Evolutionary conservation across 176 grass and related monocot genomes (phyloP).

Genomic region (Oryza rufipogon): DNA sequence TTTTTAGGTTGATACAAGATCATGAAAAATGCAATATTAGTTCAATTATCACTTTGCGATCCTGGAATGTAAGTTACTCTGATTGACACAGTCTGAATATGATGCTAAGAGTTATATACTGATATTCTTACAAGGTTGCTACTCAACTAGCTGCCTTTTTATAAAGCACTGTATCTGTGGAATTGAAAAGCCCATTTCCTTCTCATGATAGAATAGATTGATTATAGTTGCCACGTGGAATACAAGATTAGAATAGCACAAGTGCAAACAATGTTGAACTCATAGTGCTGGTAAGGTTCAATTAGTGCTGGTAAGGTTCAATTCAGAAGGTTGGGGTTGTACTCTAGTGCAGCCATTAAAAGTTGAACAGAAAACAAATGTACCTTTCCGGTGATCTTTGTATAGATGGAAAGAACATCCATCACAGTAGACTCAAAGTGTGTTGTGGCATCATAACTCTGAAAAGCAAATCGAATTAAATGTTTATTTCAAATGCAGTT

Average conservation of each 20-base stretch:
- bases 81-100: not conserved
- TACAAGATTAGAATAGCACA: not conserved
- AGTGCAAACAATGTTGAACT: not conserved
- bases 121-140: not conserved
- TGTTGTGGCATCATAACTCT: constrained; percentile 96
- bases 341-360: not conserved
- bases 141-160: not conserved
- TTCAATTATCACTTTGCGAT: not conserved
- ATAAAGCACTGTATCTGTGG: not conserved
- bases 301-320: not conserved
- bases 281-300: no score
- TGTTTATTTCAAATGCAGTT: not conserved
- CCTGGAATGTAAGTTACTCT: not conserved
- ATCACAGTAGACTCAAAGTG: constrained; percentile 94
- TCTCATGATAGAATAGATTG: not conserved
- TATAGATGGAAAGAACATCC: constrained; percentile 90
- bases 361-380: not conserved
- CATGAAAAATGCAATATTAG: not conserved
- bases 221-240: not conserved
- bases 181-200: not conserved
- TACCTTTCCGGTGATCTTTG: constrained; percentile 92
- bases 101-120: not conserved
- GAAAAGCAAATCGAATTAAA: constrained; percentile 27
- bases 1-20: not conserved
- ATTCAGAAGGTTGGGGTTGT: not conserved